Conservation (phyloP, 805 yeast genomes). For the Lachancea fermentati region DNA sequence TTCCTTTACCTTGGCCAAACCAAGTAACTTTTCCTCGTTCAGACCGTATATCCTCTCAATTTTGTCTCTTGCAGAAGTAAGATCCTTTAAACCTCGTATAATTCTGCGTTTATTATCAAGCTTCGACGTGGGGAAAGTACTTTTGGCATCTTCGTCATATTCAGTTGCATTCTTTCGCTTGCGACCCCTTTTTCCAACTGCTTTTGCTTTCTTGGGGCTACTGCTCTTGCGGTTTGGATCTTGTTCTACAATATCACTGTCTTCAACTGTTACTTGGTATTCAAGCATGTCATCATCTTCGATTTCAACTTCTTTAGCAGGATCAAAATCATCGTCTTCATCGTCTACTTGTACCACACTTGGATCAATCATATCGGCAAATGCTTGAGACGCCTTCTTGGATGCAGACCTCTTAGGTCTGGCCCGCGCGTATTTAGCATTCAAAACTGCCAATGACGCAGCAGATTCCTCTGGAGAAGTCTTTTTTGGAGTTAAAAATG, state of each 20-base stretch:
- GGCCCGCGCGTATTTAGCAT: not conserved
- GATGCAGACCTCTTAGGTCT: constrained; percentile 7
- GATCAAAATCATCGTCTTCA: constrained; percentile 8
- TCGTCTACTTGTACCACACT: constrained; percentile 3
- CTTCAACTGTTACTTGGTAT: not conserved
- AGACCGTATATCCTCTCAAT: constrained; percentile 45
- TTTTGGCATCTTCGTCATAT: constrained; percentile 17
- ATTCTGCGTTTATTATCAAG: constrained; percentile 19
- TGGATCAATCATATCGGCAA: constrained; percentile 8
- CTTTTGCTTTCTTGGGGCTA: not conserved
- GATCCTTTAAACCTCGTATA: constrained; percentile 27
- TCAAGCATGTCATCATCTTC: constrained; percentile 1
- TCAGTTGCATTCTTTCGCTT: constrained; percentile 4
- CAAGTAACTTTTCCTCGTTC: constrained; percentile 39
- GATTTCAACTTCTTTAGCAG: not conserved
- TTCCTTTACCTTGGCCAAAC: constrained; percentile 40
- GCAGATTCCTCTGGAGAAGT: constrained; percentile 2
- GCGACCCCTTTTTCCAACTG: constrained; percentile 4
- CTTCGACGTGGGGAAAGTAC: constrained; percentile 21
- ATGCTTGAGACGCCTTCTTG: constrained; percentile 5
- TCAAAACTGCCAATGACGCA: constrained; percentile 8
- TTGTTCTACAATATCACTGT: not conserved
- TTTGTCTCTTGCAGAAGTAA: constrained; percentile 39
- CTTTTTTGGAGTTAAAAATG: not conserved
- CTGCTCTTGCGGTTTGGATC: not conserved